phyloP scores from a whole-genome alignment of 2,329 filamentous ascomycete genomes.

The Purpureocillium lavendulum region DNA sequence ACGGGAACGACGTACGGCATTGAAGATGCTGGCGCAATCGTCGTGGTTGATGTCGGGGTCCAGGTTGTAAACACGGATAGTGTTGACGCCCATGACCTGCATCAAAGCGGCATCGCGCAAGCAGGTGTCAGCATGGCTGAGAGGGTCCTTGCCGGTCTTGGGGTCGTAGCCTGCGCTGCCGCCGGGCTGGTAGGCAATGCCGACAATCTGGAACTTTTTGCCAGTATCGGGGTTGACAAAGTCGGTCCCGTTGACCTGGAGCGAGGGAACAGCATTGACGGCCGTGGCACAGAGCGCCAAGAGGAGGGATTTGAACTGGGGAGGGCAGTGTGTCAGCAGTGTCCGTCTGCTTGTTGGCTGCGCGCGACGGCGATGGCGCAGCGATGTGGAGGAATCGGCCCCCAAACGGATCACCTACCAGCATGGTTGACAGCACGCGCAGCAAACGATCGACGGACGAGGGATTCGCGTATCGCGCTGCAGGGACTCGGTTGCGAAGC shows the following conservation, averaged over 20 bases:
- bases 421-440: constrained; percentile 7
- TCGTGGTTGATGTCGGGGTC: constrained; percentile 59
- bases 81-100: constrained; percentile 57
- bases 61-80: constrained; percentile 63
- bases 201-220: constrained; percentile 56
- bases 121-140: constrained; percentile 50
- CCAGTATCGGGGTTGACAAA: constrained; percentile 53
- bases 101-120: constrained; percentile 57
- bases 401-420: constrained; percentile 7
- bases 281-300: constrained; percentile 44
- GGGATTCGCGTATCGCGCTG: not conserved
- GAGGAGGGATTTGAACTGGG: constrained; percentile 33
- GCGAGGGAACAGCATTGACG: constrained; percentile 46
- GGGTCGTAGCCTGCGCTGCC: constrained; percentile 56
- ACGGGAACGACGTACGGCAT: constrained; percentile 34
- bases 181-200: constrained; percentile 62
- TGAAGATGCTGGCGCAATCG: constrained; percentile 59
- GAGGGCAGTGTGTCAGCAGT: not conserved
- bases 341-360: constrained; percentile 7
- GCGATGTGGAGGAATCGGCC: too few relatives aligned
- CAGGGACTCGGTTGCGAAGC: not conserved
- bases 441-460: not conserved
- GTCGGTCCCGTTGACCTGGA: constrained; percentile 47
- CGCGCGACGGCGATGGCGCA: too few relatives aligned
- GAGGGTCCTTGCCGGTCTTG: constrained; percentile 43